phyloP scores from a whole-genome alignment of 805 yeast species.

The Trichomonascus vanleenenianus region DNA sequence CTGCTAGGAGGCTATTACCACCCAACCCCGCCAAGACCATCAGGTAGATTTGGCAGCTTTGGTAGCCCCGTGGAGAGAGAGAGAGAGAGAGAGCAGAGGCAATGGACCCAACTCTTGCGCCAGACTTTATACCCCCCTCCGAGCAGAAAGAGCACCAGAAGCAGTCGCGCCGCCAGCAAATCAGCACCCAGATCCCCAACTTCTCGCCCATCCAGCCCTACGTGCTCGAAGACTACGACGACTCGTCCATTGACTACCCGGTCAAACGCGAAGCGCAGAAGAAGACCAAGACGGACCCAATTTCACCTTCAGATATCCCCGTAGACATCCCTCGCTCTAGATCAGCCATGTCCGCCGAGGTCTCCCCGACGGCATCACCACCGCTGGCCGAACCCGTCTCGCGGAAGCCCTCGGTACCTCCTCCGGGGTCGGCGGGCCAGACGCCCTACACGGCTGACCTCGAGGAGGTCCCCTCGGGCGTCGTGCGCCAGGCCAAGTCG shows the following conservation, averaged over 20 bases:
- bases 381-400: neutral
- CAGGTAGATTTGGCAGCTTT: too few relatives aligned
- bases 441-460: conserved; percentile 72
- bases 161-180: conserved; percentile 18
- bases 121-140: conserved; percentile 82
- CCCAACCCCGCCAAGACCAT: too few relatives aligned
- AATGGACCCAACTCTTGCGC: conserved; percentile 93
- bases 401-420: conserved; percentile 8
- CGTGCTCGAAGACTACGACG: conserved; percentile 67
- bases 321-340: conserved; percentile 11
- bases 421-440: conserved; percentile 14
- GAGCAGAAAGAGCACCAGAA: conserved; percentile 39
- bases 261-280: neutral
- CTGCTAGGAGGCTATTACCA: too few relatives aligned
- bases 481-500: conserved; percentile 74
- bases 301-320: conserved; percentile 5
- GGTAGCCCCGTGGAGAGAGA: too few relatives aligned
- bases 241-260: conserved; percentile 18
- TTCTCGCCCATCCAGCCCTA: conserved; percentile 70
- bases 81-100: too few relatives aligned
- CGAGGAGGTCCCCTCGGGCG: conserved; percentile 95
- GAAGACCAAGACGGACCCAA: neutral
- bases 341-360: conserved; percentile 14
- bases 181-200: conserved; percentile 38
- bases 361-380: conserved; percentile 2